Base-by-base conservation (phyloP, 441 rosid species). In the Kokia cookei region DNA sequence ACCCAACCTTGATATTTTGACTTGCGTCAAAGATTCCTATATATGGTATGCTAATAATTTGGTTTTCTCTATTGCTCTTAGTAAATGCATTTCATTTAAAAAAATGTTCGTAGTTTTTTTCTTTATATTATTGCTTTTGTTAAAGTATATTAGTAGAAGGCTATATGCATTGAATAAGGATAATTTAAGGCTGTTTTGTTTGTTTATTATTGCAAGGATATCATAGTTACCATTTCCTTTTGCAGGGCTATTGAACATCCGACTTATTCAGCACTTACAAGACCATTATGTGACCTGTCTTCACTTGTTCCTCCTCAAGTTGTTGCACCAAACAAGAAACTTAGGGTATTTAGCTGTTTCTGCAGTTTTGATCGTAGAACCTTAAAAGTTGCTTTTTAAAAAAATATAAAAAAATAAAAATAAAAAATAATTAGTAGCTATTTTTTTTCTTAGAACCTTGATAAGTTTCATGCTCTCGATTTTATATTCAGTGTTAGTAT, bases 221-320 rank as follows among this genome's bases (percentile, higher is more conserved):
- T 65, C 62, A 71, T 35, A 40, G 71, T 60, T 58, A 10, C 74
- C 69, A 15, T 71, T 75, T 48, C 59, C 59, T 74, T 76, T 81
- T 81, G 67, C 88, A 96, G 99, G 99, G 97, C 98, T 73, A 90
- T 96, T 84, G 99, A 96, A 71, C 96, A 96, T 77, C 99, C 98
- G 71, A 93, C 98, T 17, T 92, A 93, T 84, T 96, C 98, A 55
- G 99, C 97, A 53, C 91, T 93, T 57, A 96, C 99, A 63, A 92
- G 97, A 80, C 98, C 99, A 27, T 83, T 96, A 81, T 96, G 99
- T 86, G 98, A 96, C 83, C 97, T 96, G 79, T 90, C 97, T 57
- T 90, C 98, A 8, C 87, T 96, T 71, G 85, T 93, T 78, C 97
- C 98, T 61, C 94, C 99, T 64, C 98, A 93, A 81, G 87, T 81